These are phyloP conservation scores for Hypoxylon sp. DNA, from an alignment of 2,329 filamentous ascomycete species.

Conservation along the genomic window DNA sequence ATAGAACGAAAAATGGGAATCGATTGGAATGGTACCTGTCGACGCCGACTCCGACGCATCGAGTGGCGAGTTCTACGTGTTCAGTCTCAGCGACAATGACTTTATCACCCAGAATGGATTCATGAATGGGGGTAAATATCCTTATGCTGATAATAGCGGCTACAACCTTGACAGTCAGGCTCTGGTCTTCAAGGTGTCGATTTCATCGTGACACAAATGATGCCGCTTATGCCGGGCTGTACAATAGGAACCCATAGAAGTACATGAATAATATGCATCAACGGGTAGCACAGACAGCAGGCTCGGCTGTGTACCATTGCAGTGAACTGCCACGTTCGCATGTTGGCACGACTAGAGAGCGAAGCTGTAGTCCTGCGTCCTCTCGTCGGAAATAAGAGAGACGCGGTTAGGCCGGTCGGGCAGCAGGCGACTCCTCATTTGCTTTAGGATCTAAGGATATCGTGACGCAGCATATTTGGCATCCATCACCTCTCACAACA, in stretches of 20 bases:
- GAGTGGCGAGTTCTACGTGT: slow-evolving; percentile 69
- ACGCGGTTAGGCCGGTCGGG: slow-evolving; percentile 25
- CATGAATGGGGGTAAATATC: slow-evolving; percentile 64
- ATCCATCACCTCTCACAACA: not conserved
- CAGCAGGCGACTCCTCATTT: slow-evolving; percentile 21
- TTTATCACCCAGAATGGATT: slow-evolving; percentile 75
- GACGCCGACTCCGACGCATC: slow-evolving; percentile 57
- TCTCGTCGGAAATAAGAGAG: slow-evolving; percentile 2
- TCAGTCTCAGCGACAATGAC: slow-evolving; percentile 76
- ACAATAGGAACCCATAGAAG: not conserved
- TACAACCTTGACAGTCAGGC: slow-evolving; percentile 68
- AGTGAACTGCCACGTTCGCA: not conserved
- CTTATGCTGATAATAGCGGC: slow-evolving; percentile 64
- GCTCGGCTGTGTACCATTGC: not conserved
- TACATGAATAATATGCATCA: not conserved
- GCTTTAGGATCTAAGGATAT: not conserved
- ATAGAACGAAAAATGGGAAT: slow-evolving; percentile 80
- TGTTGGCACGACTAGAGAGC: not conserved
- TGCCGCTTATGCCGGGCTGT: too few relatives aligned
- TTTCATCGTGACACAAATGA: slow-evolving; percentile 35
- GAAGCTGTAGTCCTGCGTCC: not conserved
- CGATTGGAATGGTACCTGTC: slow-evolving; percentile 67
- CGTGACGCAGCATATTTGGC: not conserved
- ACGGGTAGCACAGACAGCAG: not conserved
- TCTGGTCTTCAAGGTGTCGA: slow-evolving; percentile 66